Evolutionary conservation across 2,329 filamentous ascomycete genomes (phyloP), one percentile per base, ranked within the genome.

Genomic region (Talaromyces funiculosus): DNA sequence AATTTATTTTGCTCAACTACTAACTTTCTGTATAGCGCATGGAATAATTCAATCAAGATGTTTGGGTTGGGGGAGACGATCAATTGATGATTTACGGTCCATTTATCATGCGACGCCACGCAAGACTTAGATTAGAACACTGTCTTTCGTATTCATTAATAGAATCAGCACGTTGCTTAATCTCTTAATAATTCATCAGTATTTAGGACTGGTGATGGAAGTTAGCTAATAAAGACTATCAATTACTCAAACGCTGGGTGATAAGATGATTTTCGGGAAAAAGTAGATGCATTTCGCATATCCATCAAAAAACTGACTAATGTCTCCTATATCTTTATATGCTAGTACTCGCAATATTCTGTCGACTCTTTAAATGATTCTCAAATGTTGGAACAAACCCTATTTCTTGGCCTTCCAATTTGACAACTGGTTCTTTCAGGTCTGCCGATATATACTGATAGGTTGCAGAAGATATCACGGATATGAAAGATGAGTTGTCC

Each of bases 21-120:
- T 63, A 62, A 65, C 69, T 58, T 6, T 8, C 38, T 42, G 33
- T 22, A 57, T 60, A 82, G 80, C 26, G 88, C 90, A 4, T 95
- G 90, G 90, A 82, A 77, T 47, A 96, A 96, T 73, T 94, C 90
- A 0, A 82, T 87, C 60, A 81, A 80, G 63, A 90, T 96, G 71
- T 96, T 96, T 78, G 86, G 85, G 0, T 72, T 96, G 43, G 87
- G 84, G 0, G 81, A 83, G 65, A 18, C 38, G 24, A 59, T 31
- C 16, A 53, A 24, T 18, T 53, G 20, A 42, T 31, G 7, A 5
- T 18, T 38, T 42, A 33, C 14, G 43, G 16, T 16, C 3, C 16
- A 22, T 33, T 49, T 49, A 51, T 16, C 10, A 47, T 16, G 12
- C 24, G 24, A 31, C 9, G 24, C 43, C 14, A 47, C 20, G 18